Percentiles rank a stretch among this genome's conserved stretches.
Evolutionary conservation across 805 yeast genomes (phyloP).

Genomic region (Torulaspora microellipsoides): DNA sequence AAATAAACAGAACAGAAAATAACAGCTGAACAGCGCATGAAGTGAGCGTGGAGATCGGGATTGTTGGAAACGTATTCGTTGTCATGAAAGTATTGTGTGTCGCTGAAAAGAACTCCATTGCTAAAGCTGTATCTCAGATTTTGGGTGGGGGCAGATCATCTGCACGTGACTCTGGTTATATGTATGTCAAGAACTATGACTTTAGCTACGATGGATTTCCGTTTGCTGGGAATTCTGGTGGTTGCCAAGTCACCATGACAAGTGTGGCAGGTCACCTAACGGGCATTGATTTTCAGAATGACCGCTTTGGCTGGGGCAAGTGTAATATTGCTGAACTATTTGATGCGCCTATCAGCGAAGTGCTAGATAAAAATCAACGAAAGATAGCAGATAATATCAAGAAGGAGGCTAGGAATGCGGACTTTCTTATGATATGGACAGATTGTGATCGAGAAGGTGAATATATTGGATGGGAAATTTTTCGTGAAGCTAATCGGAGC

Average conservation of each 20-base stretch:
- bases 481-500: constrained; percentile 56
- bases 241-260: constrained; percentile 83
- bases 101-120: constrained; percentile 95
- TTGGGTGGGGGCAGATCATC: constrained; percentile 67
- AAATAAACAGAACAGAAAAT: too few relatives aligned
- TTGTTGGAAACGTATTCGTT: too few relatives aligned
- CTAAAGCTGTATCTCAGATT: constrained; percentile 65
- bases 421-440: constrained; percentile 87
- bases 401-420: constrained; percentile 55
- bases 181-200: constrained; percentile 75
- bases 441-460: constrained; percentile 98
- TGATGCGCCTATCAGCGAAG: constrained; percentile 58
- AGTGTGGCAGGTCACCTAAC: constrained; percentile 85
- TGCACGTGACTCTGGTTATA: constrained; percentile 47
- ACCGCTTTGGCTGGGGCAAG: constrained; percentile 55
- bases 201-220: constrained; percentile 58
- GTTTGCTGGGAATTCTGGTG: constrained; percentile 45
- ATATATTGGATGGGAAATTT: constrained; percentile 80
- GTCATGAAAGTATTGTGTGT: constrained; percentile 80
- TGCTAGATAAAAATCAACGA: constrained; percentile 39
- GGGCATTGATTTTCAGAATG: constrained; percentile 52
- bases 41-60: too few relatives aligned
- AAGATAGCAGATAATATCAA: constrained; percentile 63
- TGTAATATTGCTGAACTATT: constrained; percentile 63
- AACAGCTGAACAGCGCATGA: too few relatives aligned